Evolutionary conservation across 2,329 filamentous ascomycete species (phyloP).

Genomic region (Epichloe brachyelytri): DNA sequence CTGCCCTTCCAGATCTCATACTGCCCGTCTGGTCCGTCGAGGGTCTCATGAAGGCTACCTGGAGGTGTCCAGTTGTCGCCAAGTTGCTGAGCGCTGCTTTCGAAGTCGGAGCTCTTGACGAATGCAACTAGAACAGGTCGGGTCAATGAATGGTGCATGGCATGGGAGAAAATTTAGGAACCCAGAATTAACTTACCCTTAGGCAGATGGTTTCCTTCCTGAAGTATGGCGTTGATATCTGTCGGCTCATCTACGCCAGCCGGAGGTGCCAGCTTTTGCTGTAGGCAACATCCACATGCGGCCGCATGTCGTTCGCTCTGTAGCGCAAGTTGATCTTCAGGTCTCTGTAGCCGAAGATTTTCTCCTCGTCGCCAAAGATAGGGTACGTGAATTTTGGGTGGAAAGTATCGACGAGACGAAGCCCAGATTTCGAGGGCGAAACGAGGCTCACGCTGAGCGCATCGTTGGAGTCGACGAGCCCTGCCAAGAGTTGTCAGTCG

Average conservation of each 20-base stretch:
- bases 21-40: slow-evolving; percentile 45
- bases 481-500: slow-evolving; percentile 18
- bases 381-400: slow-evolving; percentile 80
- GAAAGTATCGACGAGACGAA: slow-evolving; percentile 55
- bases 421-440: slow-evolving; percentile 31
- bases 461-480: slow-evolving; percentile 49
- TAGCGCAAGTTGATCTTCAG: slow-evolving; percentile 62
- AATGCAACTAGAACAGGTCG: slow-evolving; percentile 45
- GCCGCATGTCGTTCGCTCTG: slow-evolving; percentile 60
- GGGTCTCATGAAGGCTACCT: slow-evolving; percentile 54
- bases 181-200: slow-evolving; percentile 31
- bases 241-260: slow-evolving; percentile 52
- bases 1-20: slow-evolving; percentile 81
- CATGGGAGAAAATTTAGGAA: slow-evolving; percentile 4
- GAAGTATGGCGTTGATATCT: slow-evolving; percentile 53
- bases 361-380: slow-evolving; percentile 87
- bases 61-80: slow-evolving; percentile 52
- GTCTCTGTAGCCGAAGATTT: slow-evolving; percentile 79
- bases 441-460: slow-evolving; percentile 49
- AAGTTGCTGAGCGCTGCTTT: slow-evolving; percentile 38
- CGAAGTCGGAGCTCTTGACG: slow-evolving; percentile 47
- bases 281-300: slow-evolving; percentile 59
- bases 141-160: background rate
- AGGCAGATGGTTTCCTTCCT: slow-evolving; percentile 54
- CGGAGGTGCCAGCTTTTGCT: slow-evolving; percentile 56